Evolutionary conservation across 2,329 filamentous ascomycete genomes (phyloP), one percentile per base, ranked within the genome.

Genomic region (Aspergillus brasiliensis): DNA sequence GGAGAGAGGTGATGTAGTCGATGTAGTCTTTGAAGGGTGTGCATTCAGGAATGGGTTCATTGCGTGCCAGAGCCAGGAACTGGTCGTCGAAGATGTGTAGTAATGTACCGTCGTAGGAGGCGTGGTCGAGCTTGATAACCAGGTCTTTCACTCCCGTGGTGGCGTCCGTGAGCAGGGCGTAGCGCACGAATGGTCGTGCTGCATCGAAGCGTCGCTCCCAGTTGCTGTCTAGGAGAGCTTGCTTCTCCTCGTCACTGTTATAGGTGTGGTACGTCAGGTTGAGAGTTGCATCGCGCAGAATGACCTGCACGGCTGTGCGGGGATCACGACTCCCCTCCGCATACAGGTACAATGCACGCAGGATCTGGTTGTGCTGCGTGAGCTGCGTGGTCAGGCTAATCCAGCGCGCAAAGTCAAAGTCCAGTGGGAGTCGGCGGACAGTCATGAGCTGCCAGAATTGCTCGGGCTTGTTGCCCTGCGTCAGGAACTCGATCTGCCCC

Each of bases 81-180:
- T 77, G 71, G 15, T 71, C 69, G 58, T 72, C 75, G 40, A 77
- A 76, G 27, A 77, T 70, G 28, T 74, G 73, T 27, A 78, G 67
- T 1, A 77, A 62, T 3, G 75, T 77, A 1, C 75, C 75, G 58
- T 76, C 75, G 62, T 77, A 76, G 11, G 71, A 58, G 37, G 64
- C 73, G 57, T 75, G 73, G 61, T 75, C 65, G 25, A 76, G 63
- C 56, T 77, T 77, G 67, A 67, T 75, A 46, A 67, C 58, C 3
- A 77, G 59, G 25, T 73, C 67, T 23, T 64, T 44, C 15, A 59
- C 61, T 23, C 69, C 66, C 19, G 72, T 61, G 2, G 51, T 13
- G 19, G 67, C 64, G 40, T 42, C 17, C 19, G 58, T 57, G 21
- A 76, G 65, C 34, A 74, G 62, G 21, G 68, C 62, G 55, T 78